Base-by-base conservation (phyloP, 1,284 basidiomycete genomes). In the Flammula alnicola region DNA sequence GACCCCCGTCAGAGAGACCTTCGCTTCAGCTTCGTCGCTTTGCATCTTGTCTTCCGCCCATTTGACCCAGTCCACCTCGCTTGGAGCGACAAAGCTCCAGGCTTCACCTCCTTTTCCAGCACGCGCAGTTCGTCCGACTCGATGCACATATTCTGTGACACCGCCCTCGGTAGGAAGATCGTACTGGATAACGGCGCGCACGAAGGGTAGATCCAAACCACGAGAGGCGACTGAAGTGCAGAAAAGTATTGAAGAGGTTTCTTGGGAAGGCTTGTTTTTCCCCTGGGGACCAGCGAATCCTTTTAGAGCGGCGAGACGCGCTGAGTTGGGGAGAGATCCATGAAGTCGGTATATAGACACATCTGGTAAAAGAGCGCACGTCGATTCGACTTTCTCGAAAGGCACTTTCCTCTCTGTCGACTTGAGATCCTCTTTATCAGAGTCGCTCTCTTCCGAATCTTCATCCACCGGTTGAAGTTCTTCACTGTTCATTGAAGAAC, bases 131-230 rank as follows among this genome's bases (percentile, higher is more conserved):
- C 97, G 86, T 20, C 97, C 97, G 5, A 99, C 92, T 37, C 97
- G 83, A 72, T 99, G 97, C 4, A 99, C 86, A 63, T 99, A 99
- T 69, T 99, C 97, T 17, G 91, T 97, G 12, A 89, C 88, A 2
- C 97, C 96, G 11, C 95, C 93, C 73, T 99, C 97, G 0, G 97
- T 99, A 0, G 97, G 96, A 20, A 98, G 81, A 68, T 99, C 97
- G 65, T 96, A 96, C 65, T 99, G 97, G 26, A 99, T 77, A 48
- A 99, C 95, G 3, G 93, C 91, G 14, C 88, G 86, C 6, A 99
- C 95, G n/a, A 93, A 81, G 2, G 95, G 95, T 37, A 99, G 75
- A 73, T 99, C 97, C n/a, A 99, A 80, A 63, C 97, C 97, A 64
- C 97, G 92, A 25, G 95, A 94, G 1, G 96, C 97, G 48, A 99